Evolutionary conservation across 805 yeast genomes (phyloP), one percentile per base, ranked within the genome.

Genomic region (Saturnispora serradocipensis): DNA sequence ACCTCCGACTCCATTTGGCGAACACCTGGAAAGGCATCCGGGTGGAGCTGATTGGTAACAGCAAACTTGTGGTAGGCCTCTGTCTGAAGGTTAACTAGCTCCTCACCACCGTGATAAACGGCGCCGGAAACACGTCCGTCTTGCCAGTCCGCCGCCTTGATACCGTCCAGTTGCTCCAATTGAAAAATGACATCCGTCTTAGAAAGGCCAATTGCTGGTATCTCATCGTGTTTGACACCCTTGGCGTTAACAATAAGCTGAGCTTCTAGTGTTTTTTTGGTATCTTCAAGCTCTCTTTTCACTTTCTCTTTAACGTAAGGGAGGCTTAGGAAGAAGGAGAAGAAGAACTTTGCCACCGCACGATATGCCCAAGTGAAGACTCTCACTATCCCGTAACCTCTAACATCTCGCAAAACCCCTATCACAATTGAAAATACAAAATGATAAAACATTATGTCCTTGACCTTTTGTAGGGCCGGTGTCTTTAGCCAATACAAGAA

Each of bases 1-100:
- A 90, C 88, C 62, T 93, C 98, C 6, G 96, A 73, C 64, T 91
- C 99, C 96, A 91, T 90, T 66, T 91, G 89, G 43, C 99, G 80
- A 7, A 91, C 86, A 5, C 95, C 98, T 0, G 98, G 99, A 63
- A 91, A 91, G 3, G 89, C 93, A 67, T 91, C 98, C 0, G 99
- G 99, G 65, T 91, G 99, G 48, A 91, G 72, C 68, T 93, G 99
- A 68, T 93, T 91, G 2, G 97, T 88, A 24, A 90, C 89, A 5
- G 93, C 80, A 66, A 79, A 90, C 61, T 77, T 76, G 49, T 80
- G 77, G 65, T 80, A 90, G 0, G 96, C 93, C 51, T 76, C 67
- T 8, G 93, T 70, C 67, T 93, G 98, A 36, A 93, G 71, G 38
- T 75, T 70, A 38, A 86, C 73, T 50, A 91, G 68, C 32, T 86